A percentile compares a stretch with the other conserved stretches of the same genome.
Conservation (phyloP, 768 basidiomycete genomes). For the Clathrus columnatus region DNA sequence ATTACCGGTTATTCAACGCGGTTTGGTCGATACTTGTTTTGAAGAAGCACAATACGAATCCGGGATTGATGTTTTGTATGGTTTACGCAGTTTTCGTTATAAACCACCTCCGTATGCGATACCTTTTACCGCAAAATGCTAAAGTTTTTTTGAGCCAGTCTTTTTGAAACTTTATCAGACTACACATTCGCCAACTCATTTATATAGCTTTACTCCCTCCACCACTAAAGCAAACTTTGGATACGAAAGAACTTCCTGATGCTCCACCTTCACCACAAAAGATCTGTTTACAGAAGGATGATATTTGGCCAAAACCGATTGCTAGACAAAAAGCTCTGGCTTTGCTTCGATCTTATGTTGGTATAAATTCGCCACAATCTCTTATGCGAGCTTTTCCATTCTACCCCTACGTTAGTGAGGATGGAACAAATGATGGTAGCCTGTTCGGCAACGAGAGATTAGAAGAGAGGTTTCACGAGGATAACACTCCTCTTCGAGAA, state of each 20-base stretch:
- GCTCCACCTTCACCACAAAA: slow-evolving; percentile 2
- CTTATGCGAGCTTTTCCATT: slow-evolving; percentile 9
- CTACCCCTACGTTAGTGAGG: background rate
- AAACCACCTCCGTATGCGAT: slow-evolving; percentile 49
- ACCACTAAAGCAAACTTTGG: background rate
- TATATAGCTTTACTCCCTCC: slow-evolving; percentile 57
- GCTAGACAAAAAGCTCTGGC: background rate
- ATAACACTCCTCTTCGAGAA: background rate
- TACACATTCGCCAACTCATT: slow-evolving; percentile 58
- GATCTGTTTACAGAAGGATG: slow-evolving; percentile 2
- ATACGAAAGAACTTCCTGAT: background rate
- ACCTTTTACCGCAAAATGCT: background rate
- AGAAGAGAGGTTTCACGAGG: background rate
- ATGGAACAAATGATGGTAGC: slow-evolving; percentile 1
- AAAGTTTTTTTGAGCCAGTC: background rate
- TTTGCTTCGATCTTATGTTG: slow-evolving; percentile 2
- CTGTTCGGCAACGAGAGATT: slow-evolving; percentile 1
- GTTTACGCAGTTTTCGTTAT: slow-evolving; percentile 48
- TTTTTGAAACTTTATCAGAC: no score
- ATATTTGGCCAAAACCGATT: slow-evolving; percentile 4
- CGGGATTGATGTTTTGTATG: slow-evolving; percentile 53
- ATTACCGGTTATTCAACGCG: slow-evolving; percentile 5
- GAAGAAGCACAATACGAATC: slow-evolving; percentile 72
- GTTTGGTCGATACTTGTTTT: slow-evolving; percentile 54
- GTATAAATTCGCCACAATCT: slow-evolving; percentile 4